A percentile compares a stretch with the other conserved stretches of the same genome.
phyloP scores from a whole-genome alignment of 2,329 filamentous ascomycete genomes.

The Epichloe gansuensis region DNA sequence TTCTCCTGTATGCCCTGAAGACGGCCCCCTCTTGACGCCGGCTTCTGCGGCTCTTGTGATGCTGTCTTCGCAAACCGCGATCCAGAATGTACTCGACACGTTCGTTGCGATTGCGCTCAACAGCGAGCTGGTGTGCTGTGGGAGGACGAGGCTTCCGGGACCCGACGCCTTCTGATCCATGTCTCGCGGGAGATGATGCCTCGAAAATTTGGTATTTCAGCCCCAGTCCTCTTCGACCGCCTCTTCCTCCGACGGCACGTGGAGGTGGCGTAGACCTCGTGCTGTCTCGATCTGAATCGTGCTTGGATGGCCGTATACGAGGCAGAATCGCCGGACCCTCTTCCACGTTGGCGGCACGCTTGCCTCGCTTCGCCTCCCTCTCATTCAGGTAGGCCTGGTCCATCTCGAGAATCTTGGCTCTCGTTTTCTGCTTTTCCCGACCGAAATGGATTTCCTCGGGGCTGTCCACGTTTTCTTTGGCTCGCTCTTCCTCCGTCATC shows the following conservation, averaged over 20 bases:
- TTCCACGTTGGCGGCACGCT: conserved; percentile 29
- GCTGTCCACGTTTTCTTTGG: conserved; percentile 61
- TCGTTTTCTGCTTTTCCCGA: conserved; percentile 58
- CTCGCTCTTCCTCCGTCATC: conserved; percentile 53
- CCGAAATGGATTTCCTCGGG: conserved; percentile 58
- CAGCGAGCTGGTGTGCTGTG: conserved; percentile 69
- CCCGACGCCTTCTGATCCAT: conserved; percentile 41
- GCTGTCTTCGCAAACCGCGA: conserved; percentile 54
- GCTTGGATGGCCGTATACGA: conserved; percentile 49
- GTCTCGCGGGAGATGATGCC: conserved; percentile 44
- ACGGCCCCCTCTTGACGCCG: conserved; percentile 55
- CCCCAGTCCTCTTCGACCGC: conserved; percentile 18
- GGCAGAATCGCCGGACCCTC: conserved; percentile 48
- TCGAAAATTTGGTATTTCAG: conserved; percentile 50
- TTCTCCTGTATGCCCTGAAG: conserved; percentile 51
- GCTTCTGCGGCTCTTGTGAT: conserved; percentile 48
- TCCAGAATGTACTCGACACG: conserved; percentile 74
- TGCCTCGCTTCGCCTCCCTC: conserved; percentile 44
- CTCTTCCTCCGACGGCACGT: conserved; percentile 15
- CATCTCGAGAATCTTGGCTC: conserved; percentile 61
- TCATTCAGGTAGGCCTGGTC: conserved; percentile 58
- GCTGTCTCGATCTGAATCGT: conserved; percentile 37
- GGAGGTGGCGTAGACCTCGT: conserved; percentile 31
- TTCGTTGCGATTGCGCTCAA: conserved; percentile 65
- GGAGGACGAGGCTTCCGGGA: conserved; percentile 57